Evolutionary conservation across 1,284 basidiomycete species (phyloP).

Genomic region (Malassezia equina): DNA sequence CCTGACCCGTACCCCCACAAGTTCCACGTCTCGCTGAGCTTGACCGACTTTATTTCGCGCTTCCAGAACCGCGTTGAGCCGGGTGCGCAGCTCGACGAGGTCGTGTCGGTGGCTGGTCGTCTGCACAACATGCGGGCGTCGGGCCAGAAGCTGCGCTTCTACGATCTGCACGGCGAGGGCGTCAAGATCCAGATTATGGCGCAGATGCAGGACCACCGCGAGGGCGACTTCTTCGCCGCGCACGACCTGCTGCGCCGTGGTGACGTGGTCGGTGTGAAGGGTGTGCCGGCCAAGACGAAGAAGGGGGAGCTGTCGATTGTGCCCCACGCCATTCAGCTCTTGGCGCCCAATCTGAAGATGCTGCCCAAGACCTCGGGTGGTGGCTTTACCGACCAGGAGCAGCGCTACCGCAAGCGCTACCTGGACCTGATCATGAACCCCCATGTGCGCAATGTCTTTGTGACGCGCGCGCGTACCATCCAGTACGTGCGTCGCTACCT

Average conservation of each 20-base stretch:
- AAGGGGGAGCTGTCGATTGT: constrained; percentile 90
- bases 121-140: constrained; percentile 80
- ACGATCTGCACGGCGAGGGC: constrained; percentile 87
- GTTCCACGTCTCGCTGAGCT: constrained; percentile 77
- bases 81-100: constrained; percentile 36
- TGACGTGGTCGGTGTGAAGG: constrained; percentile 87
- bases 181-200: constrained; percentile 92
- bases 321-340: constrained; percentile 70
- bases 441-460: constrained; percentile 77
- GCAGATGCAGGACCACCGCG: constrained; percentile 60
- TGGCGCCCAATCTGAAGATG: constrained; percentile 91
- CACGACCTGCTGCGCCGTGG: constrained; percentile 87
- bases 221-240: constrained; percentile 58
- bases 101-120: constrained; percentile 67
- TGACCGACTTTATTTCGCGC: constrained; percentile 64
- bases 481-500: constrained; percentile 69
- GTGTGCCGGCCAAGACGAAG: constrained; percentile 81
- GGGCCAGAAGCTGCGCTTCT: constrained; percentile 80
- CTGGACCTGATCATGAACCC: constrained; percentile 94
- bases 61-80: constrained; percentile 56
- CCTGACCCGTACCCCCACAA: constrained; percentile 96
- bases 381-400: constrained; percentile 69
- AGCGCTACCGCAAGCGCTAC: constrained; percentile 95
- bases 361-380: constrained; percentile 54
- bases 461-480: constrained; percentile 59